phyloP scores from a whole-genome alignment of 805 yeast genomes.

The Lachancea fermentati region DNA sequence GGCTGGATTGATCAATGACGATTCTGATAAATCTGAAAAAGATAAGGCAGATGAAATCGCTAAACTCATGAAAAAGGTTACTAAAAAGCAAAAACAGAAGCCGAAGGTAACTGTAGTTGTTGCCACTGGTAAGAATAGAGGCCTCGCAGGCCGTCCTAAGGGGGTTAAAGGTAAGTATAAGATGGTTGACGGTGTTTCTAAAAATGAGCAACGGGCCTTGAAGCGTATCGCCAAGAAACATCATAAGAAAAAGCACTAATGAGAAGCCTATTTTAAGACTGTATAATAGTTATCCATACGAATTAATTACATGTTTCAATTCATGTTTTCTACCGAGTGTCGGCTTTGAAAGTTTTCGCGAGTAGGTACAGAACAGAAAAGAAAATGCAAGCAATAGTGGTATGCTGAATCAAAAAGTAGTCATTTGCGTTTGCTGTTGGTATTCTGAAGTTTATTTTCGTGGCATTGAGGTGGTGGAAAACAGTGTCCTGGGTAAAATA shows the following conservation, averaged over 20 bases:
- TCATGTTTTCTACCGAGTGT: neutral
- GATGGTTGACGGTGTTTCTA: constrained; percentile 98
- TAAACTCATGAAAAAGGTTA: constrained; percentile 73
- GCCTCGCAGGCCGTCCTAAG: constrained; percentile 89
- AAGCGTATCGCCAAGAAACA: constrained; percentile 84
- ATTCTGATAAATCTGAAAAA: constrained; percentile 76
- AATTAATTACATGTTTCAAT: too few species aligned
- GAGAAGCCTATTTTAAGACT: neutral
- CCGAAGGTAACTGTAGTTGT: constrained; percentile 86
- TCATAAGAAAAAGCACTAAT: constrained; percentile 43
- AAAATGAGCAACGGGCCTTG: constrained; percentile 94
- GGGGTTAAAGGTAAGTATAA: constrained; percentile 96
- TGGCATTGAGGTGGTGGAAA: constrained; percentile 34
- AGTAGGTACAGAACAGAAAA: constrained; percentile 34
- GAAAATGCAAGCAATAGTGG: constrained; percentile 34
- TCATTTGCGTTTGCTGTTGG: constrained; percentile 38
- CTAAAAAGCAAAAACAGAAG: constrained; percentile 62
- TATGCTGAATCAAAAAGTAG: constrained; percentile 29
- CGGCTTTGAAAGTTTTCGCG: constrained; percentile 15
- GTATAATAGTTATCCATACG: neutral
- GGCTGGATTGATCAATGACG: constrained; percentile 86
- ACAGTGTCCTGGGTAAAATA: constrained; percentile 42
- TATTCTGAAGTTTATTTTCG: constrained; percentile 28
- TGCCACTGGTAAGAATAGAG: constrained; percentile 80
- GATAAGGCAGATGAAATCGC: constrained; percentile 94